These are phyloP conservation scores for Botrytis squamosa DNA, from an alignment of 2,329 filamentous ascomycete genomes.

Conservation along the genomic window DNA sequence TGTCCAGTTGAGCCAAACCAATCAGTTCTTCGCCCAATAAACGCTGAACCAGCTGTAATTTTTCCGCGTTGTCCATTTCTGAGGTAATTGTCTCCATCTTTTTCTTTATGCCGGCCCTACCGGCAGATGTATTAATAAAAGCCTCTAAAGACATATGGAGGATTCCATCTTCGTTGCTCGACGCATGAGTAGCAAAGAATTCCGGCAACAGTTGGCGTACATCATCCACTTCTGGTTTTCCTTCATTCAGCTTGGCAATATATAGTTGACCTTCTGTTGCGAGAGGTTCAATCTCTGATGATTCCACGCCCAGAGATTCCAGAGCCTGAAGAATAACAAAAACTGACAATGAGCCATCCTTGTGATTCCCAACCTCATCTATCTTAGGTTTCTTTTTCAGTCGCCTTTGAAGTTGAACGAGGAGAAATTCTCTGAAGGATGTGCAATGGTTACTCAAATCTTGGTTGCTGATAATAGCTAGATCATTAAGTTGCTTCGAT, in stretches of 20 bases:
- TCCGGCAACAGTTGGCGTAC: constrained; percentile 25
- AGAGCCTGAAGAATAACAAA: constrained; percentile 34
- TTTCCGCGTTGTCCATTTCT: constrained; percentile 28
- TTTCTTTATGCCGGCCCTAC: constrained; percentile 29
- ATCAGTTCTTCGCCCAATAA: constrained; percentile 25
- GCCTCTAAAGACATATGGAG: constrained; percentile 16
- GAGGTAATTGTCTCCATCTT: constrained; percentile 23
- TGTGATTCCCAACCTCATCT: constrained; percentile 18
- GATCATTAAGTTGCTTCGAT: constrained; percentile 25
- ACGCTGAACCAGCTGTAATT: constrained; percentile 30
- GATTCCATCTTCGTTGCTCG: constrained; percentile 3
- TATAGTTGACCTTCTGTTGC: constrained; percentile 24
- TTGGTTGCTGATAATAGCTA: constrained; percentile 28
- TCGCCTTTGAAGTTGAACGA: constrained; percentile 27
- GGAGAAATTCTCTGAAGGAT: constrained; percentile 28
- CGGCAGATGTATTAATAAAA: constrained; percentile 28
- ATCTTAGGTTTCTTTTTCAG: constrained; percentile 27
- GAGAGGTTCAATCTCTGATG: constrained; percentile 25
- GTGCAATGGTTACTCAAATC: constrained; percentile 25
- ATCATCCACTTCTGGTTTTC: constrained; percentile 24
- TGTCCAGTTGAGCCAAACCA: constrained; percentile 29
- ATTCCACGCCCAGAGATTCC: constrained; percentile 24
- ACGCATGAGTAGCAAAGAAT: constrained; percentile 29
- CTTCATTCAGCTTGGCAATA: constrained; percentile 16
- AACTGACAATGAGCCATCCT: constrained; percentile 26